phyloP scores from a whole-genome alignment of 345 rosid genomes.

The Erysimum cheiranthoides region DNA sequence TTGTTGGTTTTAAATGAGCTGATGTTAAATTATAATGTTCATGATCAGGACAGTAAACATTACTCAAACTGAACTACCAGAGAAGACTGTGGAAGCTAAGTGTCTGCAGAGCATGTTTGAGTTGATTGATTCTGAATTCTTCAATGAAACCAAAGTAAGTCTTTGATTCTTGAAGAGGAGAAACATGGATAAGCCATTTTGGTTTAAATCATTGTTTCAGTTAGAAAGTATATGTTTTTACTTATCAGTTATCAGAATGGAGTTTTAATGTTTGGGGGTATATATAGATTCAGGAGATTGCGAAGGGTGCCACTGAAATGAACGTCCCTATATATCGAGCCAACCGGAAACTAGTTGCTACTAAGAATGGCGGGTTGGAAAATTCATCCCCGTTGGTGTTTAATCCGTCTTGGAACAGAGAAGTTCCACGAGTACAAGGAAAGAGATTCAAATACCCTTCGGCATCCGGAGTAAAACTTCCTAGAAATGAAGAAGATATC shows the following conservation, averaged over 20 bases:
- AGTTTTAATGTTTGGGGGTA: slow-evolving; percentile 4
- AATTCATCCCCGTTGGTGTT: slow-evolving; percentile 73
- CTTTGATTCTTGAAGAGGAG: neutral
- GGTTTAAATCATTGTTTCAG: neutral
- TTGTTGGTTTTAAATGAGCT: neutral
- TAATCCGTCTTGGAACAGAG: slow-evolving; percentile 63
- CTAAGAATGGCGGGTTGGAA: slow-evolving; percentile 70
- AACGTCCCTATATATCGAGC: slow-evolving; percentile 64
- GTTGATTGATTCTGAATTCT: slow-evolving; percentile 68
- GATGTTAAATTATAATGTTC: slow-evolving; percentile 23
- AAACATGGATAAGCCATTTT: neutral
- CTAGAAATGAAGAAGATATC: slow-evolving; percentile 65
- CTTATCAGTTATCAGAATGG: neutral
- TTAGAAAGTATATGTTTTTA: neutral
- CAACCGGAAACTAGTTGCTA: slow-evolving; percentile 71
- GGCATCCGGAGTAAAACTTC: slow-evolving; percentile 49
- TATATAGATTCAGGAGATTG: slow-evolving; percentile 53
- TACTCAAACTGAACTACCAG: slow-evolving; percentile 40
- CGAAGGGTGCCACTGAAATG: slow-evolving; percentile 62
- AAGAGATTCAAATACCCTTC: slow-evolving; percentile 59
- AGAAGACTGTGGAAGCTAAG: slow-evolving; percentile 49
- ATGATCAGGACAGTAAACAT: slow-evolving; percentile 58
- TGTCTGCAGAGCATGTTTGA: slow-evolving; percentile 49
- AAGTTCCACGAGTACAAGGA: slow-evolving; percentile 28
- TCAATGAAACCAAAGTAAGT: slow-evolving; percentile 70